phyloP scores from a whole-genome alignment of 345 rosid genomes.

The Populus davidiana region DNA sequence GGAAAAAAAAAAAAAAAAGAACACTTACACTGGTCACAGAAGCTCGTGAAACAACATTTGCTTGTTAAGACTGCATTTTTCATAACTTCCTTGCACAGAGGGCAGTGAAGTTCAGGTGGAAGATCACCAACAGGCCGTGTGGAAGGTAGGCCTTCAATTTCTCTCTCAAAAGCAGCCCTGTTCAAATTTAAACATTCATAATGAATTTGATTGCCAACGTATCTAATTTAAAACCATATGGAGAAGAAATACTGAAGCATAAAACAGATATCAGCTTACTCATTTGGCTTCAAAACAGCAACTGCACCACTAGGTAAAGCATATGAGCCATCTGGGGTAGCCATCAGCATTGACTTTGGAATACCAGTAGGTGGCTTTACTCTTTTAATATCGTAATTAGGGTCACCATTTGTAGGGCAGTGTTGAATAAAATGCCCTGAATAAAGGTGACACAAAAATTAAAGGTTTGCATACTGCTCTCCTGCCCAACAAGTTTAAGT shows the following conservation, averaged over 20 bases:
- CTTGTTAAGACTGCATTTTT: slow-evolving; percentile 91
- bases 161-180: slow-evolving; percentile 99
- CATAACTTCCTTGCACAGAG: slow-evolving; percentile 86
- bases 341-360: slow-evolving; percentile 96
- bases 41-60: slow-evolving; percentile 87
- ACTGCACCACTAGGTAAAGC: slow-evolving; percentile 94
- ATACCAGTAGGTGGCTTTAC: slow-evolving; percentile 95
- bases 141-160: slow-evolving; percentile 89
- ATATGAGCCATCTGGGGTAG: slow-evolving; percentile 94
- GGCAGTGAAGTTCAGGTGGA: slow-evolving; percentile 95
- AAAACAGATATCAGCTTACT: slow-evolving; percentile 44
- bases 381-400: slow-evolving; percentile 80
- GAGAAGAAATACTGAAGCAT: neutral
- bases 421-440: slow-evolving; percentile 99
- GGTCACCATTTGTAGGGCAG: slow-evolving; percentile 98
- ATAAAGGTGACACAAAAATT: neutral
- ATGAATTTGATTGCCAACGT: neutral
- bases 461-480: neutral
- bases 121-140: slow-evolving; percentile 89
- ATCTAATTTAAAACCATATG: neutral
- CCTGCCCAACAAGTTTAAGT: neutral
- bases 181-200: neutral
- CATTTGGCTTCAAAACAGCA: slow-evolving; percentile 94
- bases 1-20: neutral
- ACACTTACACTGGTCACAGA: slow-evolving; percentile 78